A percentile compares a stretch with the other conserved stretches of the same genome.
These are phyloP conservation scores for Lagenaria siceraria DNA, from an alignment of 306 rosid species.

Conservation along the genomic window DNA sequence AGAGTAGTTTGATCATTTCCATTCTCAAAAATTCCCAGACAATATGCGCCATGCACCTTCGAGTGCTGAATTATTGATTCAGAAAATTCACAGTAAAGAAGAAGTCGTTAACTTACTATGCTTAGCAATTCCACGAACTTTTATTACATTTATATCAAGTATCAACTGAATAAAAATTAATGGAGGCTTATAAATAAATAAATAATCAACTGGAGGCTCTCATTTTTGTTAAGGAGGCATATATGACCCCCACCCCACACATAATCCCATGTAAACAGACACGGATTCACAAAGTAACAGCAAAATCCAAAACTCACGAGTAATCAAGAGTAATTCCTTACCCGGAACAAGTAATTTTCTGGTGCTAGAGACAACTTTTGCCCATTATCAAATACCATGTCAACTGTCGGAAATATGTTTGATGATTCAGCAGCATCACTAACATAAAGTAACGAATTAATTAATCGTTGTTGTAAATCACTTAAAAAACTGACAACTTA, in stretches of 20 bases:
- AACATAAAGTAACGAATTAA: constrained; percentile 24
- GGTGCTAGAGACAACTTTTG: constrained; percentile 70
- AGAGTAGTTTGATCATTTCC: constrained; percentile 88
- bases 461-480: constrained; percentile 7
- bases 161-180: neutral
- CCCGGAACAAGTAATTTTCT: constrained; percentile 87
- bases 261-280: neutral
- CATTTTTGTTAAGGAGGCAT: neutral
- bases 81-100: constrained; percentile 9
- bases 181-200: too few species aligned
- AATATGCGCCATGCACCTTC: constrained; percentile 78
- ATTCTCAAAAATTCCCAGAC: constrained; percentile 82
- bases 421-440: constrained; percentile 56
- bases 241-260: neutral
- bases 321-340: constrained; percentile 23
- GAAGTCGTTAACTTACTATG: neutral
- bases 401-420: constrained; percentile 68
- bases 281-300: neutral
- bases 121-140: neutral
- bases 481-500: constrained; percentile 4
- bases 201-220: neutral
- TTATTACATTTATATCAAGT: neutral
- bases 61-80: constrained; percentile 57
- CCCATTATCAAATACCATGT: constrained; percentile 76
- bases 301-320: neutral